phyloP scores from a whole-genome alignment of 495 filamentous ascomycete genomes.

The Talaromyces nanjingensis region DNA sequence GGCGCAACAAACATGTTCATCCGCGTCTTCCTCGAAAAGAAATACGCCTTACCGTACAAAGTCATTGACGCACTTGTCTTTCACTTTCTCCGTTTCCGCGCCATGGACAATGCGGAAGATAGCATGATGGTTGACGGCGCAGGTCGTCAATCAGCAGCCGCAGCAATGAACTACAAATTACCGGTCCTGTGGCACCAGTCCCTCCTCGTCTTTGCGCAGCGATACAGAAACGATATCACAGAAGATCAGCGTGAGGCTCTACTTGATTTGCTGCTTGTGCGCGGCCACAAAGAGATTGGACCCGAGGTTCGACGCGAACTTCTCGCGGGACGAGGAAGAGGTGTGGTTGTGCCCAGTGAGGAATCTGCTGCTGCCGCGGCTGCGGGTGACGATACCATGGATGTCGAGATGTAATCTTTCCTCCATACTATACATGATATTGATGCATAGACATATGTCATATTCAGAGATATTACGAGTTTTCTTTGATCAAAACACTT shows the following conservation, averaged over 20 bases:
- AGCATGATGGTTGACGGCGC: constrained; percentile 29
- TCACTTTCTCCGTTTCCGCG: constrained; percentile 87
- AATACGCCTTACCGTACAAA: constrained; percentile 91
- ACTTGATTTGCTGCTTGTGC: constrained; percentile 76
- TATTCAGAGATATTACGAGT: not conserved
- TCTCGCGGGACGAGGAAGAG: constrained; percentile 80
- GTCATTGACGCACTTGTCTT: constrained; percentile 93
- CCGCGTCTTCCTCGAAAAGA: constrained; percentile 86
- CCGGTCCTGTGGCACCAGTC: constrained; percentile 90
- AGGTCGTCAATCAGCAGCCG: constrained; percentile 18
- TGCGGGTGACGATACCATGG: constrained; percentile 90
- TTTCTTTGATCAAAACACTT: not conserved
- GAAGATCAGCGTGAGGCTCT: constrained; percentile 91
- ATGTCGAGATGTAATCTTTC: constrained; percentile 35
- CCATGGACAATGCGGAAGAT: constrained; percentile 39
- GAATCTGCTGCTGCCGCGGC: constrained; percentile 47
- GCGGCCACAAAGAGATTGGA: constrained; percentile 82
- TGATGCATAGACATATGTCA: not conserved
- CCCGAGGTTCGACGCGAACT: constrained; percentile 89
- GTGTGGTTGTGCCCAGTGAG: constrained; percentile 59
- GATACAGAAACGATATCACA: constrained; percentile 88
- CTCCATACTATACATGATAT: not conserved
- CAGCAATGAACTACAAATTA: constrained; percentile 50
- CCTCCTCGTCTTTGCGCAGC: constrained; percentile 82
- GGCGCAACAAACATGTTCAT: constrained; percentile 90